Evolutionary conservation across 345 rosid species (phyloP).

Genomic region (Hirschfeldia incana): DNA sequence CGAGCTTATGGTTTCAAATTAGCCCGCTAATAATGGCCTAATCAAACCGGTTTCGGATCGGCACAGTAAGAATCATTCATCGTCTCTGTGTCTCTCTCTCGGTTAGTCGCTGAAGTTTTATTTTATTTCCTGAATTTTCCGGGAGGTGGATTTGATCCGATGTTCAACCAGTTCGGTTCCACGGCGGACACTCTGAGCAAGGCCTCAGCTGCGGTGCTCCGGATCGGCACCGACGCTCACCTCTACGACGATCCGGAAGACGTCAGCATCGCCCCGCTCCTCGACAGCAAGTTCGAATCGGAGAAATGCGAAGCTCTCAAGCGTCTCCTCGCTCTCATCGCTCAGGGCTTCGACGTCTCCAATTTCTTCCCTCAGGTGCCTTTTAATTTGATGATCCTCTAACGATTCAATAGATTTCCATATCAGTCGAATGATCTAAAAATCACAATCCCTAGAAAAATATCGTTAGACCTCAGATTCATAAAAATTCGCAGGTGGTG

Average conservation of each 20-base stretch:
- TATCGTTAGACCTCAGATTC: background rate
- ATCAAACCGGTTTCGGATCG: background rate
- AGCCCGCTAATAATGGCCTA: too few species aligned
- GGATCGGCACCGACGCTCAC: constrained; percentile 97
- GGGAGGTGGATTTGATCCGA: constrained; percentile 32
- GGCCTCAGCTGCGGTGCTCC: constrained; percentile 81
- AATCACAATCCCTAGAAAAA: background rate
- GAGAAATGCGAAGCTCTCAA: constrained; percentile 97
- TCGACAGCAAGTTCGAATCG: constrained; percentile 90
- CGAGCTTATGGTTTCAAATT: too few species aligned
- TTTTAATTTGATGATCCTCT: constrained; percentile 1
- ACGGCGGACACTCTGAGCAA: constrained; percentile 85
- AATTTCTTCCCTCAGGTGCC: constrained; percentile 93
- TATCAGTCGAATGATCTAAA: constrained; percentile 11
- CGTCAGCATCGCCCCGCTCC: constrained; percentile 75
- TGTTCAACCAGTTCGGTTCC: constrained; percentile 53
- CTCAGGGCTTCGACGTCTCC: constrained; percentile 96
- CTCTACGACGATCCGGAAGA: constrained; percentile 97
- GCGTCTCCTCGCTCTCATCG: constrained; percentile 90
- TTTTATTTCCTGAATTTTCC: background rate
- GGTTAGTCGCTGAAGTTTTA: background rate
- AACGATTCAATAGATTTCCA: background rate
- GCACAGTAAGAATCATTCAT: background rate
- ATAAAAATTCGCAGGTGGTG: constrained; percentile 62
- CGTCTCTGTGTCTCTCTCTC: background rate